Evolutionary conservation across 1,139 yeast species (phyloP), one percentile per base, ranked within the genome.

Genomic region (Protomyces arabidopsidicola): DNA sequence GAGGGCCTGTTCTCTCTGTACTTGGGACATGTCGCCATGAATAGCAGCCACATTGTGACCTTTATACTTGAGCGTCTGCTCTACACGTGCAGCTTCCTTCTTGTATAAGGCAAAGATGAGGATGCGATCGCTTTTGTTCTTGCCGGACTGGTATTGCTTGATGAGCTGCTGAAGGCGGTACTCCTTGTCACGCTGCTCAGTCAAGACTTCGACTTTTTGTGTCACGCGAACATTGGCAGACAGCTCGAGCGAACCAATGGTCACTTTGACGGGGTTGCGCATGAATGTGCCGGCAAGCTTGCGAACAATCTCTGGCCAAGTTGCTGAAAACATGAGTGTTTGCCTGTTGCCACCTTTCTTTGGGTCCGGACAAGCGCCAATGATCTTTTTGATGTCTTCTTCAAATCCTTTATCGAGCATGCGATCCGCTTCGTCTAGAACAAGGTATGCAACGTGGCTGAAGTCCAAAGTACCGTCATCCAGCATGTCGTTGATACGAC

Each of bases 321-420:
- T 87, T 36, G 95, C 95, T 3, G 95, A 87, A 75, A 88, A 88
- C 95, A 87, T 88, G 69, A 88, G 82, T 0, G 97, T 90, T 75
- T 88, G 95, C 74, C 96, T 84, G 24, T 76, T 72, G 9, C 64
- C 67, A 1, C 72, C 67, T 18, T 60, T 35, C 31, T 69, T 64
- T 12, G 74, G 68, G 52, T 76, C 71, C 20, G 76, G 77, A 24
- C 88, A 82, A 55, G 80, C 76, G 14, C 83, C 79, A 72, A 93
- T 85, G 69, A 95, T 90, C 68, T 81, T 80, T 76, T 88, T 90
- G 74, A 93, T 93, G 76, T 91, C 98, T 74, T 91, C 96, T 77
- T 93, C 98, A 72, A 93, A 93, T 39, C 99, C 99, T 73, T 84
- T 86, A 76, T 93, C 98, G 68, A 93, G 82, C 98, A 93, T 95